Conservation (phyloP, 352 stramenopile genomes). For the Peronosclerospora sorghi region DNA sequence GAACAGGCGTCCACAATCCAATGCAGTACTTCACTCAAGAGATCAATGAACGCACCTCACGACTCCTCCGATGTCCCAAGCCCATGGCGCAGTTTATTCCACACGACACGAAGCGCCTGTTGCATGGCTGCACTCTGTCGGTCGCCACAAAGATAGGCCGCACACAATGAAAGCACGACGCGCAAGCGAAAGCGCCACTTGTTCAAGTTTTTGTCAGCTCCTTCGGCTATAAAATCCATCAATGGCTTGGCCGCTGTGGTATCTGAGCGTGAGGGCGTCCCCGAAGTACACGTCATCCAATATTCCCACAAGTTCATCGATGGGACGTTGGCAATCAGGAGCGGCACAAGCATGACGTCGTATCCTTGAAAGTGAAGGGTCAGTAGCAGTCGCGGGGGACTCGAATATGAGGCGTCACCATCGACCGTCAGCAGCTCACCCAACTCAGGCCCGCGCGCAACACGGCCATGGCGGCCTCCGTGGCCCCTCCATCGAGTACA, state of each 20-base stretch:
- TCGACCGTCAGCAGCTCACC: slow-evolving; percentile 32
- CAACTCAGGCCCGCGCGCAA: too few relatives aligned
- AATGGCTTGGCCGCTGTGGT: slow-evolving; percentile 25
- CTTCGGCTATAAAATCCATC: slow-evolving; percentile 36
- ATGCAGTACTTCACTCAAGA: slow-evolving; percentile 34
- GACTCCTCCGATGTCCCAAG: slow-evolving; percentile 14
- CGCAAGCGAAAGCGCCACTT: slow-evolving; percentile 43
- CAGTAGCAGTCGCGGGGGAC: slow-evolving; percentile 24
- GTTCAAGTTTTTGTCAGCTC: slow-evolving; percentile 32
- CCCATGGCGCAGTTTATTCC: slow-evolving; percentile 41
- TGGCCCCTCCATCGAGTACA: too few relatives aligned
- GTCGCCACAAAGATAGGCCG: slow-evolving; percentile 22
- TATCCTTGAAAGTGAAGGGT: slow-evolving; percentile 44
- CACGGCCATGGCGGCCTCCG: too few relatives aligned
- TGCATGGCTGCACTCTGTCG: slow-evolving; percentile 31
- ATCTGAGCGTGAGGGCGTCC: slow-evolving; percentile 12
- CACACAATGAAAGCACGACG: slow-evolving; percentile 43
- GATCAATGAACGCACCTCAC: slow-evolving; percentile 14
- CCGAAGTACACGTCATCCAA: slow-evolving; percentile 28
- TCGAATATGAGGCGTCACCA: slow-evolving; percentile 2
- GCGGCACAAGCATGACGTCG: slow-evolving; percentile 21
- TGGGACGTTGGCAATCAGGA: slow-evolving; percentile 21
- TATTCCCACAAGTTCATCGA: slow-evolving; percentile 42
- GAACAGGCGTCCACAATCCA: slow-evolving; percentile 37
- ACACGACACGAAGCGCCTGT: slow-evolving; percentile 42